phyloP scores from a whole-genome alignment of 2,329 filamentous ascomycete species.

The Alternaria longipes region DNA sequence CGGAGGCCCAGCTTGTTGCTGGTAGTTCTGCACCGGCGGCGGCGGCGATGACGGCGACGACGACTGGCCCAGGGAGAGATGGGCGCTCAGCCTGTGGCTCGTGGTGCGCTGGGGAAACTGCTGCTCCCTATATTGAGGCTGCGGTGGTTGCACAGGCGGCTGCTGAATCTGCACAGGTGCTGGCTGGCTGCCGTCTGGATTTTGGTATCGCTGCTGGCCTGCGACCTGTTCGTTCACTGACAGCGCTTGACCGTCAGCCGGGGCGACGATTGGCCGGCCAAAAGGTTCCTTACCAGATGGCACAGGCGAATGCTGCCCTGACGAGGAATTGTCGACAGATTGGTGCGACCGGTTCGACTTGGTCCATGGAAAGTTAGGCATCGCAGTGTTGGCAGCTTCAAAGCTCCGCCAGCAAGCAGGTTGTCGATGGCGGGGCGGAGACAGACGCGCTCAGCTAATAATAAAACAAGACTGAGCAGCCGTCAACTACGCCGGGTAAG shows the following conservation, averaged over 20 bases:
- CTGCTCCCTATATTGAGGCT: constrained; percentile 34
- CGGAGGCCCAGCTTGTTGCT: constrained; percentile 35
- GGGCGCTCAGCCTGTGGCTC: constrained; percentile 44
- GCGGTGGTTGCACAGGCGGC: constrained; percentile 26
- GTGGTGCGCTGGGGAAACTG: constrained; percentile 39
- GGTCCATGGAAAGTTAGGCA: constrained; percentile 50
- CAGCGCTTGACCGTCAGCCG: constrained; percentile 47
- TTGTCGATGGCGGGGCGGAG: constrained; percentile 33
- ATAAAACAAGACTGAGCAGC: constrained; percentile 41
- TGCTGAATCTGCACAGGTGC: constrained; percentile 30
- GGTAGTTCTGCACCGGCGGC: constrained; percentile 33
- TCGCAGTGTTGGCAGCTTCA: constrained; percentile 41
- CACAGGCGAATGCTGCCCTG: constrained; percentile 46
- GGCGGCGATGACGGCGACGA: constrained; percentile 26
- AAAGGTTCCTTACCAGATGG: constrained; percentile 45
- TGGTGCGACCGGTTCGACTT: constrained; percentile 53
- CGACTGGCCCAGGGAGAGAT: constrained; percentile 38
- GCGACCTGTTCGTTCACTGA: constrained; percentile 46
- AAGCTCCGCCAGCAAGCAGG: constrained; percentile 31
- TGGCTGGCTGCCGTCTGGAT: constrained; percentile 32
- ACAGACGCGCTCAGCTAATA: constrained; percentile 44
- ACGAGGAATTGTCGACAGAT: constrained; percentile 46
- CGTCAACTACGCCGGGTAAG: constrained; percentile 27
- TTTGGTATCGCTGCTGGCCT: constrained; percentile 35
- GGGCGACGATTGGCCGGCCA: constrained; percentile 37